Base-by-base conservation (phyloP, 2,329 filamentous ascomycete genomes). In the Podosphaera leucotricha region DNA sequence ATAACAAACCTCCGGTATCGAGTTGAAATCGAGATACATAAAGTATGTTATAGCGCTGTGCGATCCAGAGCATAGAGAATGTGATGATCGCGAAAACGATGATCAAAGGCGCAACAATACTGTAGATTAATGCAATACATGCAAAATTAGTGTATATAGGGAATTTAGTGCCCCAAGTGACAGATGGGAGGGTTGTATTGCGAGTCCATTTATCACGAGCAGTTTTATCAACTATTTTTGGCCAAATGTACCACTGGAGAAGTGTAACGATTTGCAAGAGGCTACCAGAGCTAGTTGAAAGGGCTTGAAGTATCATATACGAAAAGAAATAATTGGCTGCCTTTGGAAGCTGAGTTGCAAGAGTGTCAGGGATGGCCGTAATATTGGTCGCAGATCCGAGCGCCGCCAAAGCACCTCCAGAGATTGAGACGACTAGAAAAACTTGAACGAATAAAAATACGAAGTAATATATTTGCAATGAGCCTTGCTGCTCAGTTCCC, bases 251-350 rank as follows among this genome's bases (percentile, higher is more conserved):
- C 77, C 86, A 92, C 50, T 78, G 66, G 39, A 85, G 56, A 2
- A 98, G 68, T 2, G 76, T 72, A n/a, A 73, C 75, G 20, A 92
- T 71, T 55, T 95, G 90, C 11, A 94, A 65, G 3, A 95, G 66
- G 1, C 83, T 87, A 59, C 81, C 85, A 1, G 87, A 87, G 59
- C 85, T 93, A 49, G 83, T 85, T 49, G 83, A 85, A 53, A 95
- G 68, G 0, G 86, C 84, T 55, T 95, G 90, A 8, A 98, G 75
- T 57, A 94, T 79, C 76, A 98, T 86, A 69, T 98, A 98, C 1
- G 84, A 87, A 67, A 94, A 95, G 66, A 95, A 98, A 61, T 95
- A 98, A 57, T 94, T 93, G 53, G 84, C 80, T 0, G 86, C 79
- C 52, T 75, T 80, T 1, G 90, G 90, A 4, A 98, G 64, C 47